Evolutionary conservation across 352 stramenopile species (phyloP).

Genomic region (Phytophthora sansomeana): DNA sequence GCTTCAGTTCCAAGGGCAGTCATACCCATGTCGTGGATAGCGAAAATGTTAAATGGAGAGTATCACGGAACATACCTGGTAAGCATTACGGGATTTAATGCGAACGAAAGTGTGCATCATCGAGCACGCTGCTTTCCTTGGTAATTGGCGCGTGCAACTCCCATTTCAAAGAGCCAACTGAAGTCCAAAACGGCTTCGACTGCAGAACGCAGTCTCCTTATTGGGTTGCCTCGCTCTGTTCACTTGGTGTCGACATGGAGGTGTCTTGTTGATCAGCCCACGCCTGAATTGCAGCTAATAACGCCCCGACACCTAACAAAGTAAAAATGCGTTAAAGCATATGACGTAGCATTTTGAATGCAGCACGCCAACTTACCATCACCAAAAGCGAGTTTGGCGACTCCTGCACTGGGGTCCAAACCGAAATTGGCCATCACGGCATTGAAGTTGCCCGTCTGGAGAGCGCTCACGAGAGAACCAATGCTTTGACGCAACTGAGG

Average conservation of each 20-base stretch:
- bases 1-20: constrained; percentile 64
- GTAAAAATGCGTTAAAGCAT: constrained; percentile 12
- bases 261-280: constrained; percentile 74
- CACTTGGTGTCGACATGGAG: constrained; percentile 37
- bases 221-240: constrained; percentile 24
- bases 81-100: too few relatives aligned
- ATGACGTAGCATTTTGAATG: not conserved
- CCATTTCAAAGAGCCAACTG: not conserved
- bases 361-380: constrained; percentile 75
- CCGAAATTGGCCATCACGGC: constrained; percentile 92
- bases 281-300: constrained; percentile 80
- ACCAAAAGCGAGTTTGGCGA: constrained; percentile 81
- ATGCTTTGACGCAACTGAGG: constrained; percentile 92
- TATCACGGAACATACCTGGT: not conserved
- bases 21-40: constrained; percentile 47
- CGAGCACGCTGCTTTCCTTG: not conserved
- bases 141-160: not conserved
- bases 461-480: constrained; percentile 77
- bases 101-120: not conserved
- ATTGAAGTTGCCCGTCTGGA: constrained; percentile 93
- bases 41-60: not conserved
- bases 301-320: constrained; percentile 70
- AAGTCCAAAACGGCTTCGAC: constrained; percentile 3
- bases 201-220: constrained; percentile 9
- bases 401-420: constrained; percentile 79